Base-by-base conservation (phyloP, 1,139 yeast species). In the Taphrina betulina region DNA sequence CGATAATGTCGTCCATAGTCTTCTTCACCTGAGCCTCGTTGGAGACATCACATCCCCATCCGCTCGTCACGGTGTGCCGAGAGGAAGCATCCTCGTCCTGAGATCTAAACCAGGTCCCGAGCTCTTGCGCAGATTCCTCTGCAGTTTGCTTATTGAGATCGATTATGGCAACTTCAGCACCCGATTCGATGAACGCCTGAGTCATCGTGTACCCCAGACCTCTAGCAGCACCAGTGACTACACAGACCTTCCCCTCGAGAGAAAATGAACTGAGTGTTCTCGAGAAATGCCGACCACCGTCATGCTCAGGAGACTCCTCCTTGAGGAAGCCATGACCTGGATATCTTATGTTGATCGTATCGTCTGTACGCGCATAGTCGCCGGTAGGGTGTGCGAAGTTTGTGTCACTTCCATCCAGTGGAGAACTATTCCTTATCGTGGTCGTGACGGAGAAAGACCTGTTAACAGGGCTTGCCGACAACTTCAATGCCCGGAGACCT, bases 161-260 rank as follows among this genome's bases (percentile, higher is more conserved):
- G 31, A 53, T 36, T 20, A 72, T 66, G 62, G 68, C 66, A 16
- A 72, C 83, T 63, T 85, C 89, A 7, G 95, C 95, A 53, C 95
- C 96, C 2, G 94, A 94, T 71, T 86, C 92, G 52, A 94, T 89
- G 66, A 75, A 86, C 0, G 90, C 94, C 67, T 82, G 85, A 38
- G 95, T 95, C 28, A 86, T 86, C 3, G 86, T 88, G 63, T 72
- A 77, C 8, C 96, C 96, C 64, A 88, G 87, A 24, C 96, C 96
- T 37, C 84, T 78, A 12, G 94, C 83, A 2, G 94, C 83, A 29
- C 96, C 96, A 17, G 95, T 85, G 59, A 88, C 80, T 8, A 88
- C 80, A 53, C 95, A 94, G 19, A 85, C 86, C 69, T 85, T 85
- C 16, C 95, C 95, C 73, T 83, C 84, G 60, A 86, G 74, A 2